Evolutionary conservation across 2,329 filamentous ascomycete species (phyloP).

Genomic region (Tolypocladium sp.): DNA sequence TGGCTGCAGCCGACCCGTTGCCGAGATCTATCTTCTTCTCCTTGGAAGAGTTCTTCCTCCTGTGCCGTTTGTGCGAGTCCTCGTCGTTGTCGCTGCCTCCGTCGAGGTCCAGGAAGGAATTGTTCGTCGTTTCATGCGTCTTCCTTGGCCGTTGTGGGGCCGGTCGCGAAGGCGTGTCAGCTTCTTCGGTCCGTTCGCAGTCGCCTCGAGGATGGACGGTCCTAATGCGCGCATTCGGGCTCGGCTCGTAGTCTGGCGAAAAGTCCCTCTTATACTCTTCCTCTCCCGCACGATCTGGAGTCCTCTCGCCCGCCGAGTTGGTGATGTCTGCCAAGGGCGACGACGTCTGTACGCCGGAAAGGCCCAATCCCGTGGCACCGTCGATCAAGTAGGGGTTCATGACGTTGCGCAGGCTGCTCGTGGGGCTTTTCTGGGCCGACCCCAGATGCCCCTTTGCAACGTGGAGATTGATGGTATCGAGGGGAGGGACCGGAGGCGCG

Average conservation of each 20-base stretch:
- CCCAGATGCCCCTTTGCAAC: slow-evolving; percentile 17
- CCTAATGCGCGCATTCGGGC: slow-evolving; percentile 62
- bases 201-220: slow-evolving; percentile 43
- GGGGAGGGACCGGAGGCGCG: slow-evolving; percentile 28
- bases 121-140: slow-evolving; percentile 23
- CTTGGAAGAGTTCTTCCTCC: slow-evolving; percentile 6
- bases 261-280: slow-evolving; percentile 47
- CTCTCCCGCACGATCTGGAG: slow-evolving; percentile 16
- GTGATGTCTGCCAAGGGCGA: slow-evolving; percentile 15
- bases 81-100: slow-evolving; percentile 37
- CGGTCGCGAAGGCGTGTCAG: slow-evolving; percentile 25
- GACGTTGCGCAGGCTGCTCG: slow-evolving; percentile 73
- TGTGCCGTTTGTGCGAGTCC: slow-evolving; percentile 12
- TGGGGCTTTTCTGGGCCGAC: slow-evolving; percentile 43
- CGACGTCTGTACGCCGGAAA: slow-evolving; percentile 8
- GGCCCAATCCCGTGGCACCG: slow-evolving; percentile 18
- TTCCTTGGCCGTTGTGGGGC: slow-evolving; percentile 20
- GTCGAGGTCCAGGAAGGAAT: slow-evolving; percentile 43
- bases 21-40: slow-evolving; percentile 5
- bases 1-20: background rate
- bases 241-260: slow-evolving; percentile 67
- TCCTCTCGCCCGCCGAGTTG: slow-evolving; percentile 8
- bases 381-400: slow-evolving; percentile 71
- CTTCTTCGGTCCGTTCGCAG: slow-evolving; percentile 8
- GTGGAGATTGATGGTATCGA: slow-evolving; percentile 23